These are phyloP conservation scores for Xylariales sp. DNA, from an alignment of 2,329 filamentous ascomycete species.

Conservation along the genomic window DNA sequence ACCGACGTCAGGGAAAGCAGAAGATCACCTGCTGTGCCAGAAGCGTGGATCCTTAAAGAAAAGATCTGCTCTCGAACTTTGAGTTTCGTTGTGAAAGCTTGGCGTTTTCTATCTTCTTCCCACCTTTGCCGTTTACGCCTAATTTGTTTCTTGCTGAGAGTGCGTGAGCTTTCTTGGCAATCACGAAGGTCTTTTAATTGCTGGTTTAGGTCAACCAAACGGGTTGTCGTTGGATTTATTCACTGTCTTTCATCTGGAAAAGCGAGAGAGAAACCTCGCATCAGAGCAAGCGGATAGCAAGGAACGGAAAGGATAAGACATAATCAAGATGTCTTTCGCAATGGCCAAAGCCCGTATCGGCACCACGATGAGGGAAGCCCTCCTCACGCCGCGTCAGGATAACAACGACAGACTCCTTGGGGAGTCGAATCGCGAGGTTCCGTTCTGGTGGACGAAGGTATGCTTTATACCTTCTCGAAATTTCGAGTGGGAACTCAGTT, in stretches of 20 bases:
- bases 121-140: too few relatives aligned
- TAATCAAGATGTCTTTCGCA: slow-evolving; percentile 6
- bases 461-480: neutral
- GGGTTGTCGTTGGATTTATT: too few relatives aligned
- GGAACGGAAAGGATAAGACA: neutral
- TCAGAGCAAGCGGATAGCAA: too few relatives aligned
- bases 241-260: too few relatives aligned
- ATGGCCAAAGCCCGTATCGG: slow-evolving; percentile 3
- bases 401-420: neutral
- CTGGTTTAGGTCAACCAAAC: too few relatives aligned
- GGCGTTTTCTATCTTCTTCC: too few relatives aligned
- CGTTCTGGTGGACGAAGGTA: slow-evolving; percentile 8
- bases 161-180: neutral
- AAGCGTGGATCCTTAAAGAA: neutral
- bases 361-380: neutral
- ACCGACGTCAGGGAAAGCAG: neutral
- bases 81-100: too few relatives aligned
- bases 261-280: neutral
- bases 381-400: neutral
- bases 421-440: slow-evolving; percentile 1
- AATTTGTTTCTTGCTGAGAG: neutral
- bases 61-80: neutral
- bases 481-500: too few relatives aligned
- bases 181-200: neutral
- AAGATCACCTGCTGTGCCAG: neutral